Evolutionary conservation across 192 early-diverging fungal genomes (phyloP), one percentile per base, ranked within the genome.

Genomic region (Kickxella alabastrina): DNA sequence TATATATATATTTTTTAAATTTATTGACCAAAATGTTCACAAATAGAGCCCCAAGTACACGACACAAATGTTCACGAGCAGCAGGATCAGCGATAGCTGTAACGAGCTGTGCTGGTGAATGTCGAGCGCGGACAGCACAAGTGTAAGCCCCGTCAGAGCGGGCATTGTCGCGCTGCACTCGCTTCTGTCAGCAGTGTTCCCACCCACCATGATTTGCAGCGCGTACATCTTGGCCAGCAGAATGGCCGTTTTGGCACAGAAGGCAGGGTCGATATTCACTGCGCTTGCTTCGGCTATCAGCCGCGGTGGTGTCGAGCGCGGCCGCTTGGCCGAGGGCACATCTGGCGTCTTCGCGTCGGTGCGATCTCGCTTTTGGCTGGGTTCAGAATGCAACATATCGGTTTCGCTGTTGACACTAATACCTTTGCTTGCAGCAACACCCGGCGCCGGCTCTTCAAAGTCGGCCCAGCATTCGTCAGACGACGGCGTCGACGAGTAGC

Each of bases 61-160:
- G 10, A 31, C 12, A 3, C 9, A 17, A 21, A 31, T 24, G 22
- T 43, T 43, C 1, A 43, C 41, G 3, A 6, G 10, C 41, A 43
- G 22, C 29, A 47, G 28, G 1, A 47, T 15, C 29, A 47, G 41
- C 13, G 69, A 51, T 23, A 72, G 35, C 37, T 49, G 28, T 15
- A 65, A 25, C 4, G 69, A 54, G 28, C 24, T 44, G 9, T 32
- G 35, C 27, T 49, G 48, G 34, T 52, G 62, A 7, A 72, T 60
- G 40, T 72, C 69, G 13, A 65, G 37, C 23, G 71, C 71, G 10
- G 71, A 74, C 8, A 74, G 47, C 7, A 67, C 37, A 21, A 74
- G 35, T 15, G 71, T 58, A 5, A 67, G 6, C 0, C 59, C 50
- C 59, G 45, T 54, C 22, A 67, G 17, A 10, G 32, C 14, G 26